Base-by-base conservation (phyloP, 306 rosid species). In the Vicia faba region DNA sequence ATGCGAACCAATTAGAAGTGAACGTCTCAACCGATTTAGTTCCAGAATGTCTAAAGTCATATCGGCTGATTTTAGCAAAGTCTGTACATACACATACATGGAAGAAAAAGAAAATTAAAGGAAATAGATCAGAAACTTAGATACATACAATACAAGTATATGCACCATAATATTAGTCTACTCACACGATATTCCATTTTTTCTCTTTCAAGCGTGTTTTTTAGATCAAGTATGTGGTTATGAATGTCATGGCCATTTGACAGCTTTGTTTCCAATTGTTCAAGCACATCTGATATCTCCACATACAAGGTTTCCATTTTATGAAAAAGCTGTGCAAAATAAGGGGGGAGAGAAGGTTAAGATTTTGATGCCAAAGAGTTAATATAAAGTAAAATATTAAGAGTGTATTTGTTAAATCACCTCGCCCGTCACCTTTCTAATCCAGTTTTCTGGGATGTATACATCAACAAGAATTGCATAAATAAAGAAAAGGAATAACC, bases 171-270 rank as follows among this genome's bases (percentile, higher is more conserved):
- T 4, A 67, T 49, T 50, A 61, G 49, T 18, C 35, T 53, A 70
- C 97, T 85, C 83, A 95, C 99, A 48, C 79, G 86, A 83, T 78
- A 91, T 75, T 95, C 91, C 70, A 44, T 74, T 68, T 80, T 86
- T 77, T 88, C 99, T 81, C 67, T 79, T 78, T 48, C 80, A 72
- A 91, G 85, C 70, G 82, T 72, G 66, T 82, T 91, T 77, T 88
- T 95, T 79, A 95, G 82, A 74, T 82, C 85, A 69, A 58, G n/a
- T 26, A 95, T 62, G 76, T 81, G 80, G 77, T 75, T 75, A 64
- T 78, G 85, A 57, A 95, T 67, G 73, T 75, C 91, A 62, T 55
- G 15, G 0, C 75, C 16, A 66, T 87, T 85, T 15, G 76, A 81
- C 18, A 43, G 64, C 74, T 87, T 88, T 55, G 80, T 81, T 73